phyloP scores from a whole-genome alignment of 305 asterid species.

The Solanum hybrid region DNA sequence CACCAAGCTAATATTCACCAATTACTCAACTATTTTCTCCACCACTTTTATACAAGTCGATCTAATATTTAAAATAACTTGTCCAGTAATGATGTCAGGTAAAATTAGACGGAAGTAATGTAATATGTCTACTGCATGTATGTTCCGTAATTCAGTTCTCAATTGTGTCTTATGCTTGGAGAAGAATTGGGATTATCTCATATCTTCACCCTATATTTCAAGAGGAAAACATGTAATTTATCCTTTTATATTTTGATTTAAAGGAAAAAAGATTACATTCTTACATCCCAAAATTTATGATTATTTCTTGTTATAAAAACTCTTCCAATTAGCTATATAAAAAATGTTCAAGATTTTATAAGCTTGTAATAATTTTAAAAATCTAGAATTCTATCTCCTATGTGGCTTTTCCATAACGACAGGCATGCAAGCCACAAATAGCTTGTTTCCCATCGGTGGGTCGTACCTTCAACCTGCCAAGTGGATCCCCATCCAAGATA shows the following conservation, averaged over 20 bases:
- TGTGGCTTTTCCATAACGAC: background rate
- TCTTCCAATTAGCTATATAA: background rate
- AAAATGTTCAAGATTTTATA: background rate
- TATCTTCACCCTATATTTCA: background rate
- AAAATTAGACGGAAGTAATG: background rate
- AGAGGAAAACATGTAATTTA: background rate
- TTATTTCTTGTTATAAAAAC: background rate
- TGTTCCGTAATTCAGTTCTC: background rate
- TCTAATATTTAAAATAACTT: background rate
- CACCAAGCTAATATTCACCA: background rate
- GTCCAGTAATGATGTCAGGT: background rate
- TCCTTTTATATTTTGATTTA: background rate
- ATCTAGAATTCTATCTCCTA: background rate
- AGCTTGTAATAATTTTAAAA: background rate
- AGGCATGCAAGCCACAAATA: background rate
- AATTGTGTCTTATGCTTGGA: background rate
- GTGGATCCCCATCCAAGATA: conserved; percentile 87
- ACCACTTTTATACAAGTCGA: background rate
- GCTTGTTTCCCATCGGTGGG: background rate
- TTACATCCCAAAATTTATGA: background rate
- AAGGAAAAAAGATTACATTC: background rate
- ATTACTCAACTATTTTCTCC: background rate
- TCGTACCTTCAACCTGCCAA: conserved; percentile 74
- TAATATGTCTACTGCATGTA: background rate
- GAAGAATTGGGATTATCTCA: background rate